Evolutionary conservation across 257 asterid species (phyloP).

Genomic region (Leonotis leonurus): DNA sequence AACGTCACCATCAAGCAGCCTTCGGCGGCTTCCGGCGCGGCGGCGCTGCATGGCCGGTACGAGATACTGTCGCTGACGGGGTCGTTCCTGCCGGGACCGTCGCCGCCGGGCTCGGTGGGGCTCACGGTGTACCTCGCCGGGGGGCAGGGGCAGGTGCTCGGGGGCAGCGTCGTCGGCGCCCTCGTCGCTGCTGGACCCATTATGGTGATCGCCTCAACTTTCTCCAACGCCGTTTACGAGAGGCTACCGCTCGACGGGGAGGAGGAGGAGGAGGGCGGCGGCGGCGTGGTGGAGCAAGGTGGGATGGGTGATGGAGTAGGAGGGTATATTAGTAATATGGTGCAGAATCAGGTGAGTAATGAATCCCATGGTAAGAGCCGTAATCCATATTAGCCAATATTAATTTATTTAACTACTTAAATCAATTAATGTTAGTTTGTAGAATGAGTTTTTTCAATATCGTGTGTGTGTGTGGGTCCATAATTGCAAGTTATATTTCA

Average conservation of each 20-base stretch:
- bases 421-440: too few species aligned
- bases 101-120: conserved; percentile 62
- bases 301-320: conserved; percentile 30
- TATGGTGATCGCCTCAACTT: conserved; percentile 61
- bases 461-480: too few species aligned
- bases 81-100: conserved; percentile 58
- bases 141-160: conserved; percentile 60
- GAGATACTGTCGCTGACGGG: conserved; percentile 58
- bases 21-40: conserved; percentile 44
- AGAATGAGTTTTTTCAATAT: too few species aligned
- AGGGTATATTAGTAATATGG: too few species aligned
- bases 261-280: too few species aligned
- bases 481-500: too few species aligned
- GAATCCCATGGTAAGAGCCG: too few species aligned
- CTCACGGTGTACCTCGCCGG: conserved; percentile 58
- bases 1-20: conserved; percentile 59
- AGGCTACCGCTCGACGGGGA: conserved; percentile 55
- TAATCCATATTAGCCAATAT: too few species aligned
- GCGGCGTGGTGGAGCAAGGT: conserved; percentile 27
- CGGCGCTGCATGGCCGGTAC: conserved; percentile 53
- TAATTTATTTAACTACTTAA: too few species aligned
- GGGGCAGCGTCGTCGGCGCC: conserved; percentile 60
- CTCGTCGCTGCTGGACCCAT: conserved; percentile 60
- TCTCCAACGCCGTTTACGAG: conserved; percentile 63
- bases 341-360: too few species aligned